A percentile compares a stretch with the other conserved stretches of the same genome.
Evolutionary conservation across 139 green algal genomes (phyloP).

Genomic region (Mychonastes homosphaera): DNA sequence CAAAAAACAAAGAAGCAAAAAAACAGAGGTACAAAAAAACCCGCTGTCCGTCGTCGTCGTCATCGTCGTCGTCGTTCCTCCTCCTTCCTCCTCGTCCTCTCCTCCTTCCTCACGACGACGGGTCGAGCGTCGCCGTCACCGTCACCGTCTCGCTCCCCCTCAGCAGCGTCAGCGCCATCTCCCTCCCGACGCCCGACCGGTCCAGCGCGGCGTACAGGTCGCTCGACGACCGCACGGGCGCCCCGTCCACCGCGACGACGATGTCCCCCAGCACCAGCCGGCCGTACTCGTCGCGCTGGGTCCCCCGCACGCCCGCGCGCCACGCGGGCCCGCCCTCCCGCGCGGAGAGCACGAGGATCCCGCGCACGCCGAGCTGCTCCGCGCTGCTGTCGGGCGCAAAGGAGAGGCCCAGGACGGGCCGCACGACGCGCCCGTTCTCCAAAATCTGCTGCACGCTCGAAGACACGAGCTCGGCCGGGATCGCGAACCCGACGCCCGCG

Average conservation of each 20-base stretch:
- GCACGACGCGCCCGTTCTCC: constrained; percentile 43
- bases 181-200: constrained; percentile 41
- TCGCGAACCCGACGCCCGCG: constrained; percentile 46
- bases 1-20: too few species aligned
- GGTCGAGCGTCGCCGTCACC: too few species aligned
- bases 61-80: too few species aligned
- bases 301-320: constrained; percentile 64
- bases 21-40: too few species aligned
- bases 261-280: constrained; percentile 74
- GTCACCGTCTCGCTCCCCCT: too few species aligned
- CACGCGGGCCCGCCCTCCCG: constrained; percentile 55
- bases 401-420: constrained; percentile 78
- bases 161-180: neutral
- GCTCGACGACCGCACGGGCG: constrained; percentile 27
- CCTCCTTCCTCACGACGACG: too few species aligned
- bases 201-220: constrained; percentile 75
- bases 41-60: too few species aligned
- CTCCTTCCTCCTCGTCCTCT: too few species aligned
- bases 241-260: constrained; percentile 59
- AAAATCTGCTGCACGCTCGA: constrained; percentile 63
- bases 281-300: constrained; percentile 58
- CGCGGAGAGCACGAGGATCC: constrained; percentile 76
- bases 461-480: constrained; percentile 21
- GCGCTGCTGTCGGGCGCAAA: constrained; percentile 76
- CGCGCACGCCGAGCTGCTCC: constrained; percentile 51